Evolutionary conservation across 257 asterid genomes (phyloP).

Genomic region (Jacaranda mimosifolia): DNA sequence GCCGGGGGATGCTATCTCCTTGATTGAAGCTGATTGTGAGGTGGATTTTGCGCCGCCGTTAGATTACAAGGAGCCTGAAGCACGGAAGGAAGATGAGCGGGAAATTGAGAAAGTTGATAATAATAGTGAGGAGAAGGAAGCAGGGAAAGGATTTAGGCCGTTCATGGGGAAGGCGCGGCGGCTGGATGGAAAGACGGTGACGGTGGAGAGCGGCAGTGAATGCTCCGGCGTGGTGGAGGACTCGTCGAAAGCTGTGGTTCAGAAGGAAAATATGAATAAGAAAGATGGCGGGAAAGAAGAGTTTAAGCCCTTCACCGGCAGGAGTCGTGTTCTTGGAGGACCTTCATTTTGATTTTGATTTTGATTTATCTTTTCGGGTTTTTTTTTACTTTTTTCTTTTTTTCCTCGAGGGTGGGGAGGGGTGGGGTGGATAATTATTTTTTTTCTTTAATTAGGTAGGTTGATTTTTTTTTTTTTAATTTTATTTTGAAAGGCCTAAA

Average conservation of each 20-base stretch:
- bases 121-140: background rate
- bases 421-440: no score
- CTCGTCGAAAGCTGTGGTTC: background rate
- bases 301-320: conserved; percentile 28
- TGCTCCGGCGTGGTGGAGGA: background rate
- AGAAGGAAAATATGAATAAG: background rate
- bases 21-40: background rate
- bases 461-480: no score
- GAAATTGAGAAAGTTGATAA: no score
- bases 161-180: conserved; percentile 17
- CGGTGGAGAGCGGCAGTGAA: no score
- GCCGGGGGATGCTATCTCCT: conserved; percentile 7
- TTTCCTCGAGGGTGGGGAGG: no score
- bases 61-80: conserved; percentile 30
- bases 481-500: no score
- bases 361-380: no score
- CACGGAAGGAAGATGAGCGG: no score
- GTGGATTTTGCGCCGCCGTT: conserved; percentile 27
- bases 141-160: background rate
- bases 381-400: no score
- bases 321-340: conserved; percentile 19
- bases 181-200: conserved; percentile 14
- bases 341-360: no score
- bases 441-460: no score
- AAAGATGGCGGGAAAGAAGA: background rate